Base-by-base conservation (phyloP, 768 basidiomycete species). In the Cantharellus anzutake region DNA sequence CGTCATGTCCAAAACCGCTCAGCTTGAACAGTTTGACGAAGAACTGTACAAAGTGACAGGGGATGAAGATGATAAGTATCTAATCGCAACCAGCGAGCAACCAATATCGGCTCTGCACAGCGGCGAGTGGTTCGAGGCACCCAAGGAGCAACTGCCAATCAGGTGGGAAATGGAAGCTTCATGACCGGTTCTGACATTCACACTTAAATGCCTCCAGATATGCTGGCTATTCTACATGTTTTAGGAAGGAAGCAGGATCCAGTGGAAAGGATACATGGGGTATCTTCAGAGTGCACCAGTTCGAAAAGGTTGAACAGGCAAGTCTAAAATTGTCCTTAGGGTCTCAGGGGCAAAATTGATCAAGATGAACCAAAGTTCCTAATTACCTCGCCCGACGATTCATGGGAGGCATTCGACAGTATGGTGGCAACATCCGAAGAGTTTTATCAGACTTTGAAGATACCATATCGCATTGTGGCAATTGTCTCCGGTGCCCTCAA, bases 231-330 rank as follows among this genome's bases (percentile, higher is more conserved):
- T 76, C 75, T 62, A 98, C 94, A 14, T 98, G 94, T 71, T 99
- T 99, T 84, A 83, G 96, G 38, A 98, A 98, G 73, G 96, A 99
- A 74, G 96, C 96, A 2, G 96, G 96, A 41, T 86, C 91, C 2
- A 91, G 91, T 4, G 96, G 96, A 2, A 84, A 91, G 59, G 96
- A 99, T 66, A 97, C 94, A 78, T 97, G 96, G 92, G 96, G 96
- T 60, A 97, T 98, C 72, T 99, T 99, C 82, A 88, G 96, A 34
- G 94, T 99, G 59, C 96, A 99, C 69, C 96, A 99, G 72, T 99
- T 99, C 65, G 96, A 99, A 73, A 99, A 99, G 75, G 80, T 99
- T 58, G 96, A 99, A 70, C 76, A 77, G 70, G 75, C 75, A 51
- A 57, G 71, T 56, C 39, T 34, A 40, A 60, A 42, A n/a, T 34